phyloP scores from a whole-genome alignment of 2,329 filamentous ascomycete species.

The Phaeosphaeriaceae sp. region DNA sequence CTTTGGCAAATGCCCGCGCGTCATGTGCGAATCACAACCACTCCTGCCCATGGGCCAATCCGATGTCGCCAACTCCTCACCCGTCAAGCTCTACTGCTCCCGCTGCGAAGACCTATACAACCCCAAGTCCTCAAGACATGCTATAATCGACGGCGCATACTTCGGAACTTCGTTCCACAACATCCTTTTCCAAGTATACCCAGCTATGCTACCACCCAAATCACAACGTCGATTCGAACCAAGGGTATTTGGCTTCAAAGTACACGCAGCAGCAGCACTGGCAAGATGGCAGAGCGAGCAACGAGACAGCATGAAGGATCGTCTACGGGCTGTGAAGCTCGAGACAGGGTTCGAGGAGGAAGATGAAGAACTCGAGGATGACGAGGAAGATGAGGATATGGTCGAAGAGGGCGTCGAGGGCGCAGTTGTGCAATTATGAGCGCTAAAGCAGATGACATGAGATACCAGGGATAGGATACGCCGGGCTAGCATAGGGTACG shows the following conservation, averaged over 20 bases:
- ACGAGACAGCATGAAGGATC: conserved; percentile 81
- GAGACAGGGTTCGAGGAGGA: conserved; percentile 81
- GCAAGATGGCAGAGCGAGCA: conserved; percentile 88
- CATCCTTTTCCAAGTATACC: conserved; percentile 98
- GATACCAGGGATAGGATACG: conserved; percentile 9
- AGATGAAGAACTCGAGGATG: conserved; percentile 68
- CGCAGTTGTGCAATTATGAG: conserved; percentile 28
- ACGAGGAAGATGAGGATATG: conserved; percentile 60
- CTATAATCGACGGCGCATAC: conserved; percentile 95
- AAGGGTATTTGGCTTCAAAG: conserved; percentile 92
- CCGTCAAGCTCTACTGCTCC: conserved; percentile 96
- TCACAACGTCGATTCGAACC: conserved; percentile 86
- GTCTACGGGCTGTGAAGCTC: conserved; percentile 73
- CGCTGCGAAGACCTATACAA: conserved; percentile 99
- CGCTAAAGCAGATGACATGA: conserved; percentile 2
- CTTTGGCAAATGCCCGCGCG: conserved; percentile 97
- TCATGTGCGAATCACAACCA: conserved; percentile 92
- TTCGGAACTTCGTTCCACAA: conserved; percentile 99
- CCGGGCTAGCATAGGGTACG: neutral
- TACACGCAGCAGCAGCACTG: conserved; percentile 87
- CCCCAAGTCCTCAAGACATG: conserved; percentile 95
- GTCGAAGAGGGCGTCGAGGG: conserved; percentile 41
- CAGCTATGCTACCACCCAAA: conserved; percentile 86
- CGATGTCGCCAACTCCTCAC: conserved; percentile 84
- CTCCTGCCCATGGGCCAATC: conserved; percentile 94